Conservation (phyloP, 176 grass and related monocot species). For the Bromus sterilis region DNA sequence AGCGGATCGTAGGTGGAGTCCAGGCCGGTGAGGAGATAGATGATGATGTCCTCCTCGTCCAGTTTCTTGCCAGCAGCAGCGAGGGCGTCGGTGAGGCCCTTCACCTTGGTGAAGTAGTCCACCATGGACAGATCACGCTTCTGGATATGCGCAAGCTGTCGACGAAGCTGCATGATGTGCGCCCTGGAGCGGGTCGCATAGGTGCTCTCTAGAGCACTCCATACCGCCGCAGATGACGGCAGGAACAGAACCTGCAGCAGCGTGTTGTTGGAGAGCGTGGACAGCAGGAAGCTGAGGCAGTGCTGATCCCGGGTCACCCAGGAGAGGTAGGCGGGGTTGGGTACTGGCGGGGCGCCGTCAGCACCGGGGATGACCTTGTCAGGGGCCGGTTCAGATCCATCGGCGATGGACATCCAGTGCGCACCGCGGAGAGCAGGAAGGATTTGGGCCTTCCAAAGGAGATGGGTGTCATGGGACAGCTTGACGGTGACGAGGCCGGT, state of each 20-base stretch:
- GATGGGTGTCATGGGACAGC: too few species aligned
- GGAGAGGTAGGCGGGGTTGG: too few species aligned
- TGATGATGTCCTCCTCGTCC: background rate
- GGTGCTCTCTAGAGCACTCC: background rate
- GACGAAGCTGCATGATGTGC: background rate
- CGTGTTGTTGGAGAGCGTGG: background rate
- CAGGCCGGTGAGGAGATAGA: background rate
- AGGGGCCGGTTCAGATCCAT: too few species aligned
- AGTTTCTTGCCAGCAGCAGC: background rate
- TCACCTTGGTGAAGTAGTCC: background rate
- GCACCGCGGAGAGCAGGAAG: too few species aligned
- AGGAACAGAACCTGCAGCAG: background rate
- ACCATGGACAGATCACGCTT: background rate
- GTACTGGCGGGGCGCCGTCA: too few species aligned
- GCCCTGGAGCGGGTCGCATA: background rate
- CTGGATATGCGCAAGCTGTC: background rate
- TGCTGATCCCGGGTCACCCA: too few species aligned
- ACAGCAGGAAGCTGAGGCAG: too few species aligned
- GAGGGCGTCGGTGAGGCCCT: background rate
- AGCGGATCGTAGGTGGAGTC: background rate
- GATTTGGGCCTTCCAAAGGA: too few species aligned
- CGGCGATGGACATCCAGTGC: too few species aligned
- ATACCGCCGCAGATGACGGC: background rate
- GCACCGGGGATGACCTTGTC: too few species aligned
- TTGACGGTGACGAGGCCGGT: too few species aligned